Conservation (phyloP, 139 green algal species). For the Chlorella sp. region DNA sequence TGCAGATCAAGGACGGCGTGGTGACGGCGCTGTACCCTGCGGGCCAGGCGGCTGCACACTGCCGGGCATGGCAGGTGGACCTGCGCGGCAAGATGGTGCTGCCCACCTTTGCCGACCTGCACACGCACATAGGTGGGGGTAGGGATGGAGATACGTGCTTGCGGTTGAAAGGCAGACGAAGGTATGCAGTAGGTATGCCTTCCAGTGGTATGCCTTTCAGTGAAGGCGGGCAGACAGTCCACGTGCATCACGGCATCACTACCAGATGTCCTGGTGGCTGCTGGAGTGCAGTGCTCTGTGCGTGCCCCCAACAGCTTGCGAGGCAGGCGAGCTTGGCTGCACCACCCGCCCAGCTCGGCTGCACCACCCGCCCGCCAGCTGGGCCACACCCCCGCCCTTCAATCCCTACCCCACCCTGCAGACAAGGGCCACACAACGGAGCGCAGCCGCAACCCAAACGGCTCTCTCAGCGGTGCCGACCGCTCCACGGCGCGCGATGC, state of each 20-base stretch:
- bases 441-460: conserved; percentile 67
- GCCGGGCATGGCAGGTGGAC: conserved; percentile 24
- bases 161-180: too few species aligned
- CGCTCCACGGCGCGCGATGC: conserved; percentile 63
- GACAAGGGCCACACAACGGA: conserved; percentile 81
- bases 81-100: conserved; percentile 48
- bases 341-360: not conserved
- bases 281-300: too few species aligned
- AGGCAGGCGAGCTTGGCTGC: not conserved
- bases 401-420: not conserved
- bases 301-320: too few species aligned
- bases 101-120: conserved; percentile 74
- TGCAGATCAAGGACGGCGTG: not conserved
- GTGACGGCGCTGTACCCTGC: conserved; percentile 18
- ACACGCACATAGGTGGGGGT: conserved; percentile 79
- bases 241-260: not conserved
- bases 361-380: too few species aligned
- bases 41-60: not conserved
- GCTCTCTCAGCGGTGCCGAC: conserved; percentile 69
- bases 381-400: not conserved
- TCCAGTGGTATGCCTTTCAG: too few species aligned
- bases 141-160: too few species aligned
- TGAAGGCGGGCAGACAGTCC: too few species aligned
- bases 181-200: too few species aligned
- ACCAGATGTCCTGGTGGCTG: too few species aligned